Evolutionary conservation across 108 stramenopile genomes (phyloP).

Genomic region (Pseudonitzschia multiseries): DNA sequence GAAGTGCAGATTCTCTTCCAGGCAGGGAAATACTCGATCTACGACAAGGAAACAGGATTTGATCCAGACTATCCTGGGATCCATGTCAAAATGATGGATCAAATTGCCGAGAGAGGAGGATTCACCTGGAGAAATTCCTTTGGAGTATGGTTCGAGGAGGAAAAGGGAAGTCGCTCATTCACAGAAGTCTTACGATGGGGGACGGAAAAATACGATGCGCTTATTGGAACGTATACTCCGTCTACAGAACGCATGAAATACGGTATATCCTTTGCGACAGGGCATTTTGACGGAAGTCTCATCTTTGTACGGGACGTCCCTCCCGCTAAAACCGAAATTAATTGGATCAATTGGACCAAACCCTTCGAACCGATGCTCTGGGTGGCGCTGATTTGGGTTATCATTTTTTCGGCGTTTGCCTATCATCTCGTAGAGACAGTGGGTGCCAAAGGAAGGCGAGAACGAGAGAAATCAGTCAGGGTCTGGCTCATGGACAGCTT

Average conservation of each 20-base stretch:
- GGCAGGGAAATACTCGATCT: not conserved
- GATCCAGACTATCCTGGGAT: constrained; percentile 15
- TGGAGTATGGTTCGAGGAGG: not conserved
- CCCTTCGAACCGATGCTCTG: not conserved
- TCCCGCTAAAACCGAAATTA: not conserved
- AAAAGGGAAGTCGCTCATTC: not conserved
- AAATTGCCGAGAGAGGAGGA: constrained; percentile 6
- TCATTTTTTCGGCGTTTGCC: not conserved
- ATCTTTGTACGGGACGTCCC: constrained; percentile 1
- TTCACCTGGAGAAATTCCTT: constrained; percentile 25
- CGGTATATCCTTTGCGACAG: constrained; percentile 1
- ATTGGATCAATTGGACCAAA: constrained; percentile 2
- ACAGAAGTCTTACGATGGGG: not conserved
- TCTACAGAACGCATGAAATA: constrained; percentile 2
- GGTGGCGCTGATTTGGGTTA: not conserved
- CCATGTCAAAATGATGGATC: not conserved
- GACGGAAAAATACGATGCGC: constrained; percentile 5
- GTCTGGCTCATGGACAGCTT: not conserved
- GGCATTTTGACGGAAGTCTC: constrained; percentile 9
- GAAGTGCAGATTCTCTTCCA: too few relatives aligned
- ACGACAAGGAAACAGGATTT: constrained; percentile 5
- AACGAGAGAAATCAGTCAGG: not conserved
- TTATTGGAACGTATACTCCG: not conserved
- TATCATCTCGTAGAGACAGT: not conserved
- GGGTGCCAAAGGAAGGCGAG: not conserved